Percentiles rank a stretch among this genome's conserved stretches.
These are phyloP conservation scores for Hypoxylon trugodes DNA, from an alignment of 495 filamentous ascomycete genomes.

Conservation along the genomic window DNA sequence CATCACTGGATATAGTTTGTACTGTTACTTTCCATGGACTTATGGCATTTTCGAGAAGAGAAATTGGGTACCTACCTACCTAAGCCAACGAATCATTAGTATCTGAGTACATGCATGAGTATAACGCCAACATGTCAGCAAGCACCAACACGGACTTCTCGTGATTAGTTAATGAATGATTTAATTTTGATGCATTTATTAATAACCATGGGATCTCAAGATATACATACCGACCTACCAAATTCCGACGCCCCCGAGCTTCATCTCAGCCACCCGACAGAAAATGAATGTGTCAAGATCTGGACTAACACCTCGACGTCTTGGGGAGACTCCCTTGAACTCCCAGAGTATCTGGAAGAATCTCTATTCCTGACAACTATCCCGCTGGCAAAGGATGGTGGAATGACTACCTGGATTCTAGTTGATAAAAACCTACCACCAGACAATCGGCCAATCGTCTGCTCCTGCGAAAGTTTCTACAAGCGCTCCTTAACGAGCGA, in stretches of 20 bases:
- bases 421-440: constrained; percentile 61
- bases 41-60: too few relatives aligned
- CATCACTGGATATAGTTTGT: too few relatives aligned
- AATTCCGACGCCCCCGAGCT: constrained; percentile 61
- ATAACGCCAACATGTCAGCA: too few relatives aligned
- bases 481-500: constrained; percentile 67
- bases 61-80: too few relatives aligned
- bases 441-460: constrained; percentile 67
- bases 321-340: constrained; percentile 72
- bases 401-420: constrained; percentile 83
- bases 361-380: constrained; percentile 73
- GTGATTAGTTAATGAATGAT: too few relatives aligned
- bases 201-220: not conserved
- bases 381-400: constrained; percentile 72
- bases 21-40: too few relatives aligned
- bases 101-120: too few relatives aligned
- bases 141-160: too few relatives aligned
- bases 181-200: too few relatives aligned
- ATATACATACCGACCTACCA: constrained; percentile 51
- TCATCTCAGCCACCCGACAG: constrained; percentile 69
- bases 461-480: constrained; percentile 79
- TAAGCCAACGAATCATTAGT: too few relatives aligned
- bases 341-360: constrained; percentile 75
- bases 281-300: constrained; percentile 65
- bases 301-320: constrained; percentile 70